Conservation (phyloP, 2,329 filamentous ascomycete genomes). For the Colletotrichum sp. region DNA sequence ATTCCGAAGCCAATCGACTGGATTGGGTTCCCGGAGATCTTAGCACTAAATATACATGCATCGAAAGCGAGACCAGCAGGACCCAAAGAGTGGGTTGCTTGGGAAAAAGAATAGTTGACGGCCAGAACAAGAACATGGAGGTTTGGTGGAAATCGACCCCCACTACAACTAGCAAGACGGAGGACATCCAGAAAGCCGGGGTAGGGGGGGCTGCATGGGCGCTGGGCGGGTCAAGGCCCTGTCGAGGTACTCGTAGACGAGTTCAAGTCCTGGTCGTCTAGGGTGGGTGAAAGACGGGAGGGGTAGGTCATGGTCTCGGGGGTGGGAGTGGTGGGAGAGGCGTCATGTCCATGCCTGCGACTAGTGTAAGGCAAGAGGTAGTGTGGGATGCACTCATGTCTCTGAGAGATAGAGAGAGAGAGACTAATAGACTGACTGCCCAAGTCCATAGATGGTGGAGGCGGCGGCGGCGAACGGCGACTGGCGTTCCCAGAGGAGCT, state of each 20-base stretch:
- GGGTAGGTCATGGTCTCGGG: not conserved
- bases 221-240: not conserved
- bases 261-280: constrained; percentile 1
- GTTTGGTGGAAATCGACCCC: constrained; percentile 16
- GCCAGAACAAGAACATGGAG: constrained; percentile 6
- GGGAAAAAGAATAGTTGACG: constrained; percentile 5
- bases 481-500: not conserved
- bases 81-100: constrained; percentile 7
- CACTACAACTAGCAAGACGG: constrained; percentile 9
- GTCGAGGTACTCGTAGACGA: constrained; percentile 1
- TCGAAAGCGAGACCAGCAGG: constrained; percentile 12
- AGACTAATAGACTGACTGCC: not conserved
- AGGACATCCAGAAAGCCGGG: constrained; percentile 17
- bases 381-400: constrained; percentile 4
- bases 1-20: constrained; percentile 6
- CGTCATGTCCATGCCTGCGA: constrained; percentile 8
- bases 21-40: constrained; percentile 16
- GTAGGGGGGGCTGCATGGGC: not conserved
- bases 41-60: constrained; percentile 20
- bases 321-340: not conserved
- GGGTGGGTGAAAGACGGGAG: not conserved
- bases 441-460: constrained; percentile 10
- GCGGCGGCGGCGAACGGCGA: constrained; percentile 11
- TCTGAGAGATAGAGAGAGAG: not conserved
- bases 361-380: constrained; percentile 1